phyloP scores from a whole-genome alignment of 495 filamentous ascomycete genomes.

The Apodospora peruviana region DNA sequence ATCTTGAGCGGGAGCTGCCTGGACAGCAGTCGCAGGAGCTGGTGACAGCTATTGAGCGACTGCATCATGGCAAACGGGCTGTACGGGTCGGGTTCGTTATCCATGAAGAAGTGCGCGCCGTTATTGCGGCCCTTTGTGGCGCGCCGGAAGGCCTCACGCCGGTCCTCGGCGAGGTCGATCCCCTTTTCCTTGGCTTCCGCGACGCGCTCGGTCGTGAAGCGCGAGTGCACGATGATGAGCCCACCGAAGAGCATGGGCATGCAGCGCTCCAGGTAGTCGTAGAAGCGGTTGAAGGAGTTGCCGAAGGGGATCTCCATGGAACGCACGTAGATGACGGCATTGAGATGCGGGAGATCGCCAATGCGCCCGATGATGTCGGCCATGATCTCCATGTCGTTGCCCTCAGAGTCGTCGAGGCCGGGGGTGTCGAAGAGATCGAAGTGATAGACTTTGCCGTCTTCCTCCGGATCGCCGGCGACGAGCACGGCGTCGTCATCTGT shows the following conservation, averaged over 20 bases:
- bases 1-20: background rate
- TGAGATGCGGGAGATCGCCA: background rate
- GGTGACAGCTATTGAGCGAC: background rate
- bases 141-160: background rate
- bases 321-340: background rate
- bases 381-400: background rate
- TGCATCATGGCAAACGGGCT: background rate
- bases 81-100: background rate
- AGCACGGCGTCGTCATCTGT: background rate
- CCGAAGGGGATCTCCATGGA: background rate
- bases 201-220: background rate
- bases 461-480: background rate
- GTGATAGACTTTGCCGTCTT: background rate
- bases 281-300: background rate
- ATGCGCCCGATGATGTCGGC: background rate
- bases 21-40: background rate
- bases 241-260: background rate
- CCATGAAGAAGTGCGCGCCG: background rate
- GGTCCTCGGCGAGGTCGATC: background rate
- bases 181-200: background rate
- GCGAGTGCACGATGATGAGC: background rate
- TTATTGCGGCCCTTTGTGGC: background rate
- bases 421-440: background rate
- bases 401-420: background rate
- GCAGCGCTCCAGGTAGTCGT: background rate